These are phyloP conservation scores for Suhomyces ambrosiae DNA, from an alignment of 1,139 yeast genomes.

Conservation along the genomic window DNA sequence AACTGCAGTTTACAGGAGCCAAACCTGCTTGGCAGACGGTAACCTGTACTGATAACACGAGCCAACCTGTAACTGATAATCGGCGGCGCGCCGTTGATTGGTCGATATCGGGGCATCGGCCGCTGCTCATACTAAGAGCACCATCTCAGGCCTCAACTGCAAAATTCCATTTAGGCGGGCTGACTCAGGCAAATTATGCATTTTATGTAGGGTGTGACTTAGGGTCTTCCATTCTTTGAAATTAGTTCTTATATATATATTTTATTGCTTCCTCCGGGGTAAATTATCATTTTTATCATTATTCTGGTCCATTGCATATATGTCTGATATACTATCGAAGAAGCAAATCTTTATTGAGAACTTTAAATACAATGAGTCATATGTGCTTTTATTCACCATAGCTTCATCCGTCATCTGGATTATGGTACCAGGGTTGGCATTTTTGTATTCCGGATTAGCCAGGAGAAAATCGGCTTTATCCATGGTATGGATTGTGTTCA, in stretches of 20 bases:
- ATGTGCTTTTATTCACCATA: conserved; percentile 47
- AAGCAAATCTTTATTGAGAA: conserved; percentile 43
- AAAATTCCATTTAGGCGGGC: conserved; percentile 1
- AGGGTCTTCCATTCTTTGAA: too few species aligned
- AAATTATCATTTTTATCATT: background rate
- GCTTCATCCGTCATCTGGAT: conserved; percentile 81
- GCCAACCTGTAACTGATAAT: conserved; percentile 10
- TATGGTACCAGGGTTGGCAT: conserved; percentile 95
- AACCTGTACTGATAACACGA: conserved; percentile 10
- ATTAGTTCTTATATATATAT: background rate
- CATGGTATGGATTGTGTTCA: conserved; percentile 78
- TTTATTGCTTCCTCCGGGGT: conserved; percentile 1
- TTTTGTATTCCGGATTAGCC: conserved; percentile 89
- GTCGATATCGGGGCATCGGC: conserved; percentile 1
- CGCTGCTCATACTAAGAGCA: background rate
- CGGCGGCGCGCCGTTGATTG: conserved; percentile 9
- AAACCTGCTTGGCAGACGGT: conserved; percentile 1
- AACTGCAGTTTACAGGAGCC: background rate
- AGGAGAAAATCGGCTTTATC: conserved; percentile 89
- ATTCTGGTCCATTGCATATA: background rate
- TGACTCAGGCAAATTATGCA: background rate
- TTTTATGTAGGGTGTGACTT: conserved; percentile 6
- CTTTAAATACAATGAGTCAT: conserved; percentile 44
- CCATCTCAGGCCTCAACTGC: background rate
- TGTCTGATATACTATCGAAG: conserved; percentile 17